These are phyloP conservation scores for Pythium oligandrum DNA, from an alignment of 352 stramenopile genomes.

Conservation along the genomic window DNA sequence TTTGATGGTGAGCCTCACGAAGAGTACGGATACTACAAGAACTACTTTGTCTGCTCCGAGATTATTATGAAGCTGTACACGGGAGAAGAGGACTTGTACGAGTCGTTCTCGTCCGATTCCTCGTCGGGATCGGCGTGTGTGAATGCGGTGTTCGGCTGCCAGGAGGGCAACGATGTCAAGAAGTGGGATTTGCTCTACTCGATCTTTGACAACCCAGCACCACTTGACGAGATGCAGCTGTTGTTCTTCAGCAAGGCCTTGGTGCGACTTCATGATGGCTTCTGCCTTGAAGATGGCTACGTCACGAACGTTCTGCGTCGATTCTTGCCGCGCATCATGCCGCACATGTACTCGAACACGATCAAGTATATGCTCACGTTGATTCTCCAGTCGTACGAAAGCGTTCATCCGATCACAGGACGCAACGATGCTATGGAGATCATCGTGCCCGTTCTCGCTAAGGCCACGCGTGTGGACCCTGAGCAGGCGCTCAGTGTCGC, in stretches of 20 bases:
- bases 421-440: conserved; percentile 87
- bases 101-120: conserved; percentile 84
- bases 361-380: conserved; percentile 89
- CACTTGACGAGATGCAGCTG: conserved; percentile 83
- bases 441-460: conserved; percentile 48
- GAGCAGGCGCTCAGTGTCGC: conserved; percentile 32
- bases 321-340: conserved; percentile 72
- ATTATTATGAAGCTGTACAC: conserved; percentile 91
- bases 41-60: conserved; percentile 85
- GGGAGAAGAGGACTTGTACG: conserved; percentile 83
- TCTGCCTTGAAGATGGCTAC: conserved; percentile 84
- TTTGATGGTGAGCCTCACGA: conserved; percentile 74
- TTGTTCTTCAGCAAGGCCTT: conserved; percentile 86
- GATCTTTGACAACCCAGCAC: conserved; percentile 70
- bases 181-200: conserved; percentile 83
- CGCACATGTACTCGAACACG: conserved; percentile 83
- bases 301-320: conserved; percentile 75
- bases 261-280: conserved; percentile 81
- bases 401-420: conserved; percentile 82
- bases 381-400: conserved; percentile 86
- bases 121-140: conserved; percentile 61
- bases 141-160: conserved; percentile 75
- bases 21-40: conserved; percentile 89
- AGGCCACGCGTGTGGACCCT: conserved; percentile 41
- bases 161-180: conserved; percentile 61